Conservation (phyloP, 805 yeast species). For the Barnettozyma siamensis region DNA sequence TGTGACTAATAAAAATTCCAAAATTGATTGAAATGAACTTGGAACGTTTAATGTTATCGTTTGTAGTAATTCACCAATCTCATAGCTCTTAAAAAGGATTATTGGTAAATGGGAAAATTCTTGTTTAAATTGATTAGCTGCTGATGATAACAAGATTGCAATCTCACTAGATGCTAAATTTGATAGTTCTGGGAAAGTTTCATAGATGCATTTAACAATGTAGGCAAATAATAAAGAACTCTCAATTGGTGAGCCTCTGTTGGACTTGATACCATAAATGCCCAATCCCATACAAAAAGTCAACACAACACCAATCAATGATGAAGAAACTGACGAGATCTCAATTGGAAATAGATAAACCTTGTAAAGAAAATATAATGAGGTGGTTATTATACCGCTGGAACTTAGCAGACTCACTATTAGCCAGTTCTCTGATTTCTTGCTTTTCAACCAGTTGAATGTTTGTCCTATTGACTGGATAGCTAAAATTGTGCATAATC, state of each 20-base stretch:
- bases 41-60: slow-evolving; percentile 22
- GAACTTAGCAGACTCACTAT: slow-evolving; percentile 65
- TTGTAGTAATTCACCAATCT: slow-evolving; percentile 17
- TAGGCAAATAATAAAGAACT: slow-evolving; percentile 82
- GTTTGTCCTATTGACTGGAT: slow-evolving; percentile 90
- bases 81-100: slow-evolving; percentile 21
- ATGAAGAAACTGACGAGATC: slow-evolving; percentile 59
- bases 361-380: slow-evolving; percentile 73
- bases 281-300: slow-evolving; percentile 73
- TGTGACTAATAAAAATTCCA: slow-evolving; percentile 42
- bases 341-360: slow-evolving; percentile 77
- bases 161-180: slow-evolving; percentile 43
- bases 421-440: slow-evolving; percentile 69
- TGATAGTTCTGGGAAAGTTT: slow-evolving; percentile 84
- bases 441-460: slow-evolving; percentile 56
- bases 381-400: slow-evolving; percentile 69
- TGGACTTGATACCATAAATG: slow-evolving; percentile 75
- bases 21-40: slow-evolving; percentile 27
- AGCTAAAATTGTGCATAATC: slow-evolving; percentile 85
- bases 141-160: slow-evolving; percentile 32
- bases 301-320: slow-evolving; percentile 79
- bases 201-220: slow-evolving; percentile 88
- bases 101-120: slow-evolving; percentile 28
- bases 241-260: slow-evolving; percentile 87
- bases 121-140: slow-evolving; percentile 26